phyloP scores from a whole-genome alignment of 352 stramenopile species.

The Phytophthora hibernalis region DNA sequence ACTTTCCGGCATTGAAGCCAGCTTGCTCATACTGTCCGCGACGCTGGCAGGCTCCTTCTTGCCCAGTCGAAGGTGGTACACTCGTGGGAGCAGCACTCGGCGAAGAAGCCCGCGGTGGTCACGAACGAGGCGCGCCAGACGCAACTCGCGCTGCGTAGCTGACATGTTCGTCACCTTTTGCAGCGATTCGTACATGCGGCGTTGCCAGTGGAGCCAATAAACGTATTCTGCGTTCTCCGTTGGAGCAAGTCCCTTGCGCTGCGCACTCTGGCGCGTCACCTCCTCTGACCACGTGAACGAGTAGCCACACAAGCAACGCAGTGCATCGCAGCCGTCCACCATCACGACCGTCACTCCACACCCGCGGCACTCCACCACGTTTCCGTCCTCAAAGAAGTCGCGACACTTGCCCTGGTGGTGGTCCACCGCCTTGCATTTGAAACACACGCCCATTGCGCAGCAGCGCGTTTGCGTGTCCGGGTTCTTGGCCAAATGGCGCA shows the following conservation, averaged over 20 bases:
- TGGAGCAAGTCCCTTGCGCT: slow-evolving; percentile 57
- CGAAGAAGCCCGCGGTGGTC: slow-evolving; percentile 42
- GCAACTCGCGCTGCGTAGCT: slow-evolving; percentile 38
- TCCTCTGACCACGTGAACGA: slow-evolving; percentile 61
- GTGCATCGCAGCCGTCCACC: slow-evolving; percentile 63
- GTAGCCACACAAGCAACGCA: slow-evolving; percentile 60
- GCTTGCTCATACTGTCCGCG: slow-evolving; percentile 6
- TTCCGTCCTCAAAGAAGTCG: slow-evolving; percentile 65
- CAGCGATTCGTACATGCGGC: slow-evolving; percentile 24
- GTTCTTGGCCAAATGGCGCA: slow-evolving; percentile 53
- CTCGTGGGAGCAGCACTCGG: slow-evolving; percentile 31
- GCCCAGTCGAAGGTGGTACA: slow-evolving; percentile 26
- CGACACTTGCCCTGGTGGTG: slow-evolving; percentile 58
- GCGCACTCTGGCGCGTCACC: slow-evolving; percentile 52
- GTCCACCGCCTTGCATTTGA: slow-evolving; percentile 64
- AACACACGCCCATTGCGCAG: slow-evolving; percentile 54
- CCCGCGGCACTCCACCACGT: slow-evolving; percentile 57
- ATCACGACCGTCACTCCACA: slow-evolving; percentile 71
- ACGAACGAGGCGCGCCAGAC: slow-evolving; percentile 43
- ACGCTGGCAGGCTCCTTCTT: slow-evolving; percentile 14
- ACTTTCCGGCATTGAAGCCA: slow-evolving; percentile 13
- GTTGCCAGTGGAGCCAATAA: slow-evolving; percentile 44
- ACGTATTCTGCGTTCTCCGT: slow-evolving; percentile 33
- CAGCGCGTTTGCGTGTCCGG: slow-evolving; percentile 59
- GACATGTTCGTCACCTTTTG: slow-evolving; percentile 40